These are phyloP conservation scores for Silene vulgaris DNA, from an alignment of 179 eudicot species.

Conservation along the genomic window DNA sequence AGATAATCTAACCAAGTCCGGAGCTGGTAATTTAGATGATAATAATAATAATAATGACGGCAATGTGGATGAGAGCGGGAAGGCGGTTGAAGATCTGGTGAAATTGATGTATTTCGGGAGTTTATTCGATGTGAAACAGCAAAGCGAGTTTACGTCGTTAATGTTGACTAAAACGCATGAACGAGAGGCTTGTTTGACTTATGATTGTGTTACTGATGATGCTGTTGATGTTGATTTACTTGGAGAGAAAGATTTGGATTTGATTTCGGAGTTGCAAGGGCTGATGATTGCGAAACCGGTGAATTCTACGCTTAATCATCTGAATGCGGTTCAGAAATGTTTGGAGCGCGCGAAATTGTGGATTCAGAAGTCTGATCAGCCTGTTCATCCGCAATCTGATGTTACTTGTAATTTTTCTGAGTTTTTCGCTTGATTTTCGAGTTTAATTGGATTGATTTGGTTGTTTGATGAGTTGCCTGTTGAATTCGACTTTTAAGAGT, in stretches of 20 bases:
- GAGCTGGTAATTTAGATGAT: too few species aligned
- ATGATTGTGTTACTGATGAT: conserved; percentile 77
- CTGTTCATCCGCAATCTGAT: conserved; percentile 37
- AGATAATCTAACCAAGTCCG: neutral
- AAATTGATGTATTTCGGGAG: conserved; percentile 68
- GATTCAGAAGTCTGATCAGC: conserved; percentile 52
- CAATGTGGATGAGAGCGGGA: too few species aligned
- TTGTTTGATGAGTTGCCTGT: neutral
- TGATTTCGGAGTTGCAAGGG: conserved; percentile 57
- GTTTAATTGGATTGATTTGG: neutral
- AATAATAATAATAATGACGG: too few species aligned
- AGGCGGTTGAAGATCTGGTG: conserved; percentile 50
- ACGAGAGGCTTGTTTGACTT: conserved; percentile 76
- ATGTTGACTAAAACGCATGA: conserved; percentile 73
- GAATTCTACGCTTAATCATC: conserved; percentile 60
- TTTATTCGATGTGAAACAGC: conserved; percentile 64
- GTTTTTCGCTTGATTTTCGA: neutral
- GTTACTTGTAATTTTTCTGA: conserved; percentile 47
- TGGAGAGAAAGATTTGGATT: conserved; percentile 70
- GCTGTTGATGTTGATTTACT: conserved; percentile 43
- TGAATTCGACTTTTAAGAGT: neutral
- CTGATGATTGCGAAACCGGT: conserved; percentile 49
- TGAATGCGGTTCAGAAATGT: conserved; percentile 57
- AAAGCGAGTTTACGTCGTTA: conserved; percentile 48
- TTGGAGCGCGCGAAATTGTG: conserved; percentile 62